Base-by-base conservation (phyloP, 169 alveolate genomes). In the Toxoplasma gondii region DNA sequence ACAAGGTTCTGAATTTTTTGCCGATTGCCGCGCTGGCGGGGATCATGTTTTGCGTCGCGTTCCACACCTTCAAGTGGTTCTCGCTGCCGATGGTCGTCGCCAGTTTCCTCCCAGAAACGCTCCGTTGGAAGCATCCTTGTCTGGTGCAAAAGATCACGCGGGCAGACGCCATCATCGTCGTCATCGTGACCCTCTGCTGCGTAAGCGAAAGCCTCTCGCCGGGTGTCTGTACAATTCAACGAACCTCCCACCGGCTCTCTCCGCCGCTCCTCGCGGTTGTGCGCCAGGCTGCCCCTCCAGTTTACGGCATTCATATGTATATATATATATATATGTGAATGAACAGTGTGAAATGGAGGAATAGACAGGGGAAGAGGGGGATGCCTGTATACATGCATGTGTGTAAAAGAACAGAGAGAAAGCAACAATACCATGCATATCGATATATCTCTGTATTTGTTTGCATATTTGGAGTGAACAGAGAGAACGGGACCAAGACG, bases 11-110 rank as follows among this genome's bases (percentile, higher is more conserved):
- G 49, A 96, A 96, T 94, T 96, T 95, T 83, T 96, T 97, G n/a
- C 98, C 98, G n/a, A 94, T 96, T 44, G 96, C 98, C 34, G 84
- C 96, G 58, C 95, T 97, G 36, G 96, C 98, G 69, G 98, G 98
- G 19, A 96, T 97, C 84, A 97, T 97, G 98, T 93, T 97, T 70
- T 92, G 97, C 88, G 98, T 97, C 39, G 96, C 96, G 58, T 87
- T 88, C 88, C 98, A 97, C 94, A 97, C 98, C 69, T 97, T 97
- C 96, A 97, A 96, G 93, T 97, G 98, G 98, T 97, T 96, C 94
- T 96, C 98, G 34, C 88, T 97, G 29, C 98, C 98, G 29, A 96
- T 97, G 95, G 96, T 97, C 86, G 91, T 97, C 44, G 95, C 95
- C 67, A 95, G 97, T n/a, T 97, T 97, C 87, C 86, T 96, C 78